phyloP scores from a whole-genome alignment of 768 basidiomycete genomes.

The Boletus rubroflammeus region DNA sequence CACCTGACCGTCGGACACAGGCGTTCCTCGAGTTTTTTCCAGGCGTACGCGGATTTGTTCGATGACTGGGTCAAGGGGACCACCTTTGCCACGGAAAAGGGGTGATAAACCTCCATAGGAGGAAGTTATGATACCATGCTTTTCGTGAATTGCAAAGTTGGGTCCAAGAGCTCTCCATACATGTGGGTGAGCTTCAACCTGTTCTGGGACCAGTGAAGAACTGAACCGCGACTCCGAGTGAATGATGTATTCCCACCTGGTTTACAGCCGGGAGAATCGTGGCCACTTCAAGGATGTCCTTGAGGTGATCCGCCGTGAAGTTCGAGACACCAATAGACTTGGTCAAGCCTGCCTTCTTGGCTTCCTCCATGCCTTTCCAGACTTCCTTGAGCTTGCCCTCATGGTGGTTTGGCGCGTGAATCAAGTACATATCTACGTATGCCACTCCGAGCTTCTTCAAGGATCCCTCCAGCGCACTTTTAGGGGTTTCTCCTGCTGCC shows the following conservation, averaged over 20 bases:
- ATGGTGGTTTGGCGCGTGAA: conserved; percentile 46
- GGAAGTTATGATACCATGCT: conserved; percentile 37
- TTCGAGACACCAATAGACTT: conserved; percentile 55
- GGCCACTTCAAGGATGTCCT: conserved; percentile 41
- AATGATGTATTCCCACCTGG: conserved; percentile 35
- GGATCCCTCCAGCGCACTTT: conserved; percentile 47
- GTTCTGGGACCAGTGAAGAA: background rate
- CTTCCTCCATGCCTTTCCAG: conserved; percentile 62
- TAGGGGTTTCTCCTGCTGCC: conserved; percentile 43
- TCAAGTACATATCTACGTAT: conserved; percentile 60
- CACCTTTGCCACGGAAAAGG: conserved; percentile 33
- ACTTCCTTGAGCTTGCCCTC: conserved; percentile 44
- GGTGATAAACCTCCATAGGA: conserved; percentile 42
- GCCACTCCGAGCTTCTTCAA: conserved; percentile 51
- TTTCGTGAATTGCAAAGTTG: conserved; percentile 32
- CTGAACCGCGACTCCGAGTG: background rate
- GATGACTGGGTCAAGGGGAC: conserved; percentile 39
- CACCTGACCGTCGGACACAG: conserved; percentile 30
- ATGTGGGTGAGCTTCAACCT: conserved; percentile 57
- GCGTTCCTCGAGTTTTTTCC: conserved; percentile 21
- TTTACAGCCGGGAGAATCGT: conserved; percentile 50
- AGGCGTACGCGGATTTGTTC: conserved; percentile 31
- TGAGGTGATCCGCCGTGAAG: conserved; percentile 41
- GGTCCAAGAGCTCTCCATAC: conserved; percentile 41
- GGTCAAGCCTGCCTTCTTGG: conserved; percentile 41